Conservation (phyloP, 345 rosid species). For the Geranium rotundifolium region DNA sequence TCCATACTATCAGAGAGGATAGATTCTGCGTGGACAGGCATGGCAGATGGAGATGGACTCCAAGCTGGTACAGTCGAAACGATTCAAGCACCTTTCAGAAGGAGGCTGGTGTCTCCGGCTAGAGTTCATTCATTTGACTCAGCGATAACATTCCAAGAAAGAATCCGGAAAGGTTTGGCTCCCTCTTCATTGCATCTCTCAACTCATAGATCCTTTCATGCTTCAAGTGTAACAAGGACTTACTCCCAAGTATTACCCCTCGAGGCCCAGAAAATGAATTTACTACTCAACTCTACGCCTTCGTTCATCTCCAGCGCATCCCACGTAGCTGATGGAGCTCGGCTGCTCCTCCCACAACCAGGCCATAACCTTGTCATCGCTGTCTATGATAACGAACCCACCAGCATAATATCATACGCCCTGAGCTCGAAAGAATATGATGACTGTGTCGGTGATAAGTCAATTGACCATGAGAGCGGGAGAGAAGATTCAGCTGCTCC, state of each 20-base stretch:
- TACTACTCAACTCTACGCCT: slow-evolving; percentile 34
- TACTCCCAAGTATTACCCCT: slow-evolving; percentile 50
- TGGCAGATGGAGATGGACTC: slow-evolving; percentile 27
- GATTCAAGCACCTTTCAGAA: slow-evolving; percentile 23
- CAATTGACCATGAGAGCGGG: slow-evolving; percentile 24
- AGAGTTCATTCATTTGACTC: slow-evolving; percentile 88
- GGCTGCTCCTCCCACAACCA: slow-evolving; percentile 53
- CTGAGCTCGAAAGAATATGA: slow-evolving; percentile 71
- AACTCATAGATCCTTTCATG: slow-evolving; percentile 63
- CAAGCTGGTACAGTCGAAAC: slow-evolving; percentile 16
- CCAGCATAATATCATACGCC: slow-evolving; percentile 82
- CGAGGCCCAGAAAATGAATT: slow-evolving; percentile 59
- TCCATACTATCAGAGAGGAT: slow-evolving; percentile 74
- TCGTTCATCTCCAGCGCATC: slow-evolving; percentile 52
- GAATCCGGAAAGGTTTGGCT: slow-evolving; percentile 42
- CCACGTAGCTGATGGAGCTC: slow-evolving; percentile 63
- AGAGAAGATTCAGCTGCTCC: slow-evolving; percentile 23
- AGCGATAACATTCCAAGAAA: slow-evolving; percentile 58
- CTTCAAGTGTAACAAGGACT: slow-evolving; percentile 50
- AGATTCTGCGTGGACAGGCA: slow-evolving; percentile 95
- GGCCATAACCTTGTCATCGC: slow-evolving; percentile 57
- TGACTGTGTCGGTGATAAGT: slow-evolving; percentile 48
- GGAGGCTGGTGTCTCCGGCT: slow-evolving; percentile 40
- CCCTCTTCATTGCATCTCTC: slow-evolving; percentile 59
- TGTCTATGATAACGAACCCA: slow-evolving; percentile 85